Evolutionary conservation across 139 green algal genomes (phyloP).

Genomic region (Choricystis sp.): DNA sequence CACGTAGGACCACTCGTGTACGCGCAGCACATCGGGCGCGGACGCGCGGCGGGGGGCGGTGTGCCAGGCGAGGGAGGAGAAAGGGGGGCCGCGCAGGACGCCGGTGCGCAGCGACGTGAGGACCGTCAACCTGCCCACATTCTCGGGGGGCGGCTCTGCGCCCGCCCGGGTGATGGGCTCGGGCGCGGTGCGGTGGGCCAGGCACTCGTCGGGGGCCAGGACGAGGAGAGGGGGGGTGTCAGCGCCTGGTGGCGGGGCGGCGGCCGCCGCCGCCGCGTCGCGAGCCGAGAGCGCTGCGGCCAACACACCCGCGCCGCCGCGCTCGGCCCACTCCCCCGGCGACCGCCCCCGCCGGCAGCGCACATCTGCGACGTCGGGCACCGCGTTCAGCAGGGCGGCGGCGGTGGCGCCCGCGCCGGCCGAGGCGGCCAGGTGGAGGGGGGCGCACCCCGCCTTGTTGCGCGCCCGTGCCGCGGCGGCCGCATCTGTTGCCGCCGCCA

Average conservation of each 20-base stretch:
- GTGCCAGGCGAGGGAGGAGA: constrained; percentile 29
- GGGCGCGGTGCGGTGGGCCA: constrained; percentile 42
- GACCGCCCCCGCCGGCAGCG: constrained; percentile 24
- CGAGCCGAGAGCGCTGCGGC: constrained; percentile 1
- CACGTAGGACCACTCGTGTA: constrained; percentile 80
- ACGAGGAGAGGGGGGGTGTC: constrained; percentile 23
- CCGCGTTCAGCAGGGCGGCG: constrained; percentile 14
- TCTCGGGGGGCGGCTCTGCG: constrained; percentile 52
- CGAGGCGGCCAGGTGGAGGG: constrained; percentile 40
- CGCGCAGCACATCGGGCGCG: constrained; percentile 56
- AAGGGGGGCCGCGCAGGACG: constrained; percentile 22
- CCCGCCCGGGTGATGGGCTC: constrained; percentile 24
- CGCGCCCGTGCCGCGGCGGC: not conserved
- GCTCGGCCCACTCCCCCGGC: constrained; percentile 18
- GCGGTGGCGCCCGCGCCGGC: constrained; percentile 11
- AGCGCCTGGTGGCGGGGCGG: not conserved
- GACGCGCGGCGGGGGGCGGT: constrained; percentile 8
- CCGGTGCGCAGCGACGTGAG: constrained; percentile 34
- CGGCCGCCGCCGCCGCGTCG: not conserved
- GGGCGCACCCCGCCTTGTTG: constrained; percentile 29
- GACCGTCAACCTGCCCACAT: constrained; percentile 55
- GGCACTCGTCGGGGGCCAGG: constrained; percentile 48
- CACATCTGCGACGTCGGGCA: not conserved
- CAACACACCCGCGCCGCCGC: constrained; percentile 17
- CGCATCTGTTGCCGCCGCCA: constrained; percentile 1